Base-by-base conservation (phyloP, 2,329 filamentous ascomycete species). In the Aspergillus hiratsukae region DNA sequence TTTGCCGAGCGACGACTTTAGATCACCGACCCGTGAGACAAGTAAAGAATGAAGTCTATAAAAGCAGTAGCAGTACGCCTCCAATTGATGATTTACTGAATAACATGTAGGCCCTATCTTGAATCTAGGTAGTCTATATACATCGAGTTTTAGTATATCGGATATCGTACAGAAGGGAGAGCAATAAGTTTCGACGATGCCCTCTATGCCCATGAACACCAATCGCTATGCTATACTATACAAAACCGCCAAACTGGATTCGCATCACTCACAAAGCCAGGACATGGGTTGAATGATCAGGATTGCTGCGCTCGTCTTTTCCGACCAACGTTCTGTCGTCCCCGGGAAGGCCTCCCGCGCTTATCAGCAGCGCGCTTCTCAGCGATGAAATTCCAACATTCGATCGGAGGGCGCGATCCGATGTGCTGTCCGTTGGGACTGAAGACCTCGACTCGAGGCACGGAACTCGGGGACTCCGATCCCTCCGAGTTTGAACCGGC, bases 351-450 rank as follows among this genome's bases (percentile, higher is more conserved):
- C 4, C 48, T 62, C 51, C 68, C 72, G 52, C 66, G 66, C 54
- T 65, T 69, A 35, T 71, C 71, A 3, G 65, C 60, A 5, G 67
- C 66, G 43, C 62, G 54, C 51, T 71, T 75, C 51, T 72, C 64
- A 5, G 63, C 65, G 9, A 67, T 67, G 29, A 70, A 71, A 11
- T 67, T 62, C 66, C 66, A 75, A 48, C 67, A 70, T 59, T 74
- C 66, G 5, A 74, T 67, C 1, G 72, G 69, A 41, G 50, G 50
- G 8, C 72, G 65, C 8, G 55, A 61, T 3, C 81, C 87, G 29
- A 97, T 79, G 64, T 89, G 94, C 65, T 85, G 86, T n/a, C 94
- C 94, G 56, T 91, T 82, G 0, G 94, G 94, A 28, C 83, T 89
- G 67, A 88, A 97, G 0, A 97, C 85, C 63, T 97, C 92, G 6